Evolutionary conservation across 2,329 filamentous ascomycete species (phyloP), one percentile per base, ranked within the genome.

Genomic region (Fusarium anthophilum): DNA sequence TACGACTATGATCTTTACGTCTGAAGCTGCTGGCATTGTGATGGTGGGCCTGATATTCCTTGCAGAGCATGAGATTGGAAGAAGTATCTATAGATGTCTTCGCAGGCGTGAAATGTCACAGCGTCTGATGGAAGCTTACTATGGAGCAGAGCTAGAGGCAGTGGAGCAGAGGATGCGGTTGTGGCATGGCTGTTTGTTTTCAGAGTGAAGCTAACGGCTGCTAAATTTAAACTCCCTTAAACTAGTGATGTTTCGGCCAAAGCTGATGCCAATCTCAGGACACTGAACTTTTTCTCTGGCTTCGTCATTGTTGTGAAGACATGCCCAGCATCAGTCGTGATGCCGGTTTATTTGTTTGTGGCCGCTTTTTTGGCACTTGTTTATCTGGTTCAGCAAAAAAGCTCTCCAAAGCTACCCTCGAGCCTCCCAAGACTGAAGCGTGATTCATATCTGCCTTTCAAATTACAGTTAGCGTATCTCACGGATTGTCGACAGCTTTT

Each of bases 401-500:
- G 47, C 5, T 63, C 61, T 2, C 57, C 64, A 1, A 53, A 47
- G 8, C 38, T 75, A 11, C 64, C 72, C 5, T 57, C 69, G 1
- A 60, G 35, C 11, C 66, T 75, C 24, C 65, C 64, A 2, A 58
- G 62, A 6, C 24, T 75, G 0, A 6, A 47, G 13, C 50, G 55
- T 2, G 10, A 48, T 35, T 70, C 72, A 13, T 67, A 47, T 8
- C 9, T 64, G 1, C 72, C 72, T 1, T 64, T 75, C 20, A 64
- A 26, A 17, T 26, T 62, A 1, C 61, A 77, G 8, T 51, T 71
- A 32, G 65, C 72, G 0, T 82, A 80, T 65, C 79, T 80, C 48
- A 78, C 63, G 4, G 77, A 82, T 15, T 83, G 81, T n/a, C 64
- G 73, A 13, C 51, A 67, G 1, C 57, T 83, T 3, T 82, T 78